Conservation (phyloP, 768 basidiomycete genomes). For the Cystobasidiopsis lactophilus region DNA sequence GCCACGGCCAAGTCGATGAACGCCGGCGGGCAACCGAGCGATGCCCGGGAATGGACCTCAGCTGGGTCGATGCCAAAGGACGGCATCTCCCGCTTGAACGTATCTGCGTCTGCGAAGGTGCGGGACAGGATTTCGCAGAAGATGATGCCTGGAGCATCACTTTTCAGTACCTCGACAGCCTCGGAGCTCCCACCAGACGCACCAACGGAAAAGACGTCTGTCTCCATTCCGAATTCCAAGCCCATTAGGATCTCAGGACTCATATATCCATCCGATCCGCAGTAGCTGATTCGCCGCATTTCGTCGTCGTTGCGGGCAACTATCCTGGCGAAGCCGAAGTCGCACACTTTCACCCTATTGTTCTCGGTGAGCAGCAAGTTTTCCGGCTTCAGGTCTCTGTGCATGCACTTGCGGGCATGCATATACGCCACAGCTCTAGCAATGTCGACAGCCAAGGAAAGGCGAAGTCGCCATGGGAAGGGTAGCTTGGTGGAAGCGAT, state of each 20-base stretch:
- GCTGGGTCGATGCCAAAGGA: constrained; percentile 50
- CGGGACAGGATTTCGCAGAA: constrained; percentile 77
- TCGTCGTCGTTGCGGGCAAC: constrained; percentile 82
- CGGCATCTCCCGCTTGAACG: constrained; percentile 42
- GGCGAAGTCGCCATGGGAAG: constrained; percentile 64
- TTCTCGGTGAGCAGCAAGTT: constrained; percentile 89
- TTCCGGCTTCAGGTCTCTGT: constrained; percentile 78
- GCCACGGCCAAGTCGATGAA: constrained; percentile 58
- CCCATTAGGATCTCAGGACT: constrained; percentile 84
- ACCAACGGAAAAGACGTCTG: constrained; percentile 79
- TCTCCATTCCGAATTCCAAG: constrained; percentile 74
- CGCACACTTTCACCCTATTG: constrained; percentile 88
- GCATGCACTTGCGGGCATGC: constrained; percentile 57
- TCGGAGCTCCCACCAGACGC: background rate
- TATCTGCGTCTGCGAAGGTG: constrained; percentile 56
- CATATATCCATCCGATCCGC: constrained; percentile 63
- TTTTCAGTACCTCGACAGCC: constrained; percentile 1
- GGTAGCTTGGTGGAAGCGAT: constrained; percentile 41
- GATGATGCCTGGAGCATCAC: constrained; percentile 36
- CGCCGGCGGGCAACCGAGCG: constrained; percentile 50
- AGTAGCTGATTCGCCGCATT: constrained; percentile 27
- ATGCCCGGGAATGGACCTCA: constrained; percentile 48
- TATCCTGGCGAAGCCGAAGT: constrained; percentile 92
- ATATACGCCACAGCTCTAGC: constrained; percentile 76
- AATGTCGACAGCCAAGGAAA: constrained; percentile 89